phyloP scores from a whole-genome alignment of 2,329 filamentous ascomycete species.

The Cryphonectria carpinicola region DNA sequence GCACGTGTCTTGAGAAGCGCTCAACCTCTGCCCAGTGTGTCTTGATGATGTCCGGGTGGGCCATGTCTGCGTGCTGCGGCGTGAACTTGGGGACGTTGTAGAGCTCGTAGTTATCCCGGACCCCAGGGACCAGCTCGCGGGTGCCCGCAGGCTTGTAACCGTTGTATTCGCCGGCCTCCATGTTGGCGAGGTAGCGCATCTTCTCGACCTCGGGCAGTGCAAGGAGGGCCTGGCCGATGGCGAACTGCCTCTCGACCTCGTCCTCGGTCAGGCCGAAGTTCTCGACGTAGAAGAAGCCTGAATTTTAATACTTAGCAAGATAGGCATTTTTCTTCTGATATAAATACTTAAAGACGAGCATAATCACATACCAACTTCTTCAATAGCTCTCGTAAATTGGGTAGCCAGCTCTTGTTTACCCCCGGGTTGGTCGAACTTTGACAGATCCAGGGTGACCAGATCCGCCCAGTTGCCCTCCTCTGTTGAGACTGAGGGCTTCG shows the following conservation, averaged over 20 bases:
- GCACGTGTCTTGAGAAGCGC: slow-evolving; percentile 47
- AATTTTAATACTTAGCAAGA: background rate
- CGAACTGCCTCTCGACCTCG: slow-evolving; percentile 59
- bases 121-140: slow-evolving; percentile 35
- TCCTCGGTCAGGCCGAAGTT: slow-evolving; percentile 61
- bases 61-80: slow-evolving; percentile 45
- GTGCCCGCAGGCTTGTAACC: slow-evolving; percentile 51
- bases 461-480: slow-evolving; percentile 16
- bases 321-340: too few relatives aligned
- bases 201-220: slow-evolving; percentile 57
- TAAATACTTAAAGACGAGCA: background rate
- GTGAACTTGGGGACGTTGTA: slow-evolving; percentile 65
- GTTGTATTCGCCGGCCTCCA: slow-evolving; percentile 55
- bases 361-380: slow-evolving; percentile 19
- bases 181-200: slow-evolving; percentile 50
- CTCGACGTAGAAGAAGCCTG: slow-evolving; percentile 59
- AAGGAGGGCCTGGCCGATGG: slow-evolving; percentile 55
- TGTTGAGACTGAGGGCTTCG: slow-evolving; percentile 8
- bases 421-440: slow-evolving; percentile 24
- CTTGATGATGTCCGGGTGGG: slow-evolving; percentile 50
- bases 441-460: slow-evolving; percentile 23
- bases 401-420: slow-evolving; percentile 34
- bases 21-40: slow-evolving; percentile 58
- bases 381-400: slow-evolving; percentile 13
- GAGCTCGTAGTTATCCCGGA: slow-evolving; percentile 60